Evolutionary conservation across 441 rosid genomes (phyloP), one percentile per base, ranked within the genome.

Genomic region (Euphorbia neoarborescens): DNA sequence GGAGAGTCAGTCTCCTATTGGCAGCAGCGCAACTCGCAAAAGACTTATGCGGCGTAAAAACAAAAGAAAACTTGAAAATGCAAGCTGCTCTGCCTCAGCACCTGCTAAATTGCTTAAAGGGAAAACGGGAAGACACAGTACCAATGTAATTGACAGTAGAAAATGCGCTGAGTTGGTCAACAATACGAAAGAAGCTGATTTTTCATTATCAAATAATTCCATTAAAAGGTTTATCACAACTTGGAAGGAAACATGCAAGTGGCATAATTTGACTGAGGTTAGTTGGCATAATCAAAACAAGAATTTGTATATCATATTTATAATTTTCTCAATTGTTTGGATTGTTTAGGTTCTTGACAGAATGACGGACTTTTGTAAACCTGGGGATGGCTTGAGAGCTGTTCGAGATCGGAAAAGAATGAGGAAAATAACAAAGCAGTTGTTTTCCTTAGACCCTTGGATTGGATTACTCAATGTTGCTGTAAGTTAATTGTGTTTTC

Each of bases 381-480:
- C 78, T 54, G 68, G 68, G 70, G 79, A 76, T 76, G 63, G 71
- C 62, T 78, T 60, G 64, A 71, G 51, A 66, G 68, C 73, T 68
- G 75, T 60, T 76, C 83, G 68, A 32, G 75, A 32, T 44, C 59
- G 78, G 75, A 84, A 75, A 82, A 82, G 78, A 78, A 66, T 83
- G 75, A 64, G 77, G 77, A 84, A 73, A 82, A 82, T 78, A 76
- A 66, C 80, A 72, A 85, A 77, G 66, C 69, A 77, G 48, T 53
- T 78, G 73, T 81, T 87, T 79, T 77, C 84, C 46, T 82, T 83
- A 22, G 75, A 78, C 69, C 99, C 98, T 25, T 83, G 77, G 76
- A 78, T 83, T 79, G 99, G 96, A 72, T 80, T 95, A 73, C 81
- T 95, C 76, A 90, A 90, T 82, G 83, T 92, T 69, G 98, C 96